Percentiles rank a stretch among this genome's conserved stretches.
Evolutionary conservation across 2,329 filamentous ascomycete genomes (phyloP).

Genomic region (Didymellaceae sp.): DNA sequence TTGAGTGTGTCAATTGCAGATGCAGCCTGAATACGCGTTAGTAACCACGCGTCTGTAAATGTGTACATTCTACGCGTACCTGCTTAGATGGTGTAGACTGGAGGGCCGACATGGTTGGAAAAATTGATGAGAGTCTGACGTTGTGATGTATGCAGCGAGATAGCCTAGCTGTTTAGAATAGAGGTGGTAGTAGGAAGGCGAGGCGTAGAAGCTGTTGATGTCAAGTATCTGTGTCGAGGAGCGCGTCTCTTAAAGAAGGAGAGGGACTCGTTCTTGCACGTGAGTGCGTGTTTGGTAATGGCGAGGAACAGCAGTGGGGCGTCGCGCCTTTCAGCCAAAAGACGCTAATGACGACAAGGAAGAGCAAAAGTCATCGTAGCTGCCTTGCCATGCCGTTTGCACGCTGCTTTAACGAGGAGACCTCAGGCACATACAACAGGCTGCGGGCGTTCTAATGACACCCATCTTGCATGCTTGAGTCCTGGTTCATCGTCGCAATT

Average conservation of each 20-base stretch:
- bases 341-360: constrained; percentile 40
- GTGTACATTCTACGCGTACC: constrained; percentile 58
- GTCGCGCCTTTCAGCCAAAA: constrained; percentile 21
- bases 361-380: constrained; percentile 16
- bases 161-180: constrained; percentile 27
- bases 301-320: neutral
- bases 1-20: constrained; percentile 86
- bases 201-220: constrained; percentile 37
- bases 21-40: constrained; percentile 69
- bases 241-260: constrained; percentile 30
- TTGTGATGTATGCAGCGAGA: constrained; percentile 19
- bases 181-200: constrained; percentile 22
- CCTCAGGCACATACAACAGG: constrained; percentile 25
- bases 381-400: constrained; percentile 4
- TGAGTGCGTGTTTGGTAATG: constrained; percentile 23
- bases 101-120: constrained; percentile 72
- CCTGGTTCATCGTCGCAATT: neutral
- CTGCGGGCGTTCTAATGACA: constrained; percentile 15
- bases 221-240: constrained; percentile 20
- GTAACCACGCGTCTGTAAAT: constrained; percentile 43
- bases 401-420: constrained; percentile 8
- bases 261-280: constrained; percentile 32
- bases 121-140: constrained; percentile 19
- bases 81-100: constrained; percentile 74
- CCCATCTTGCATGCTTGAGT: neutral